Evolutionary conservation across 2,329 filamentous ascomycete species (phyloP).

Genomic region (Thyridium curvatum): DNA sequence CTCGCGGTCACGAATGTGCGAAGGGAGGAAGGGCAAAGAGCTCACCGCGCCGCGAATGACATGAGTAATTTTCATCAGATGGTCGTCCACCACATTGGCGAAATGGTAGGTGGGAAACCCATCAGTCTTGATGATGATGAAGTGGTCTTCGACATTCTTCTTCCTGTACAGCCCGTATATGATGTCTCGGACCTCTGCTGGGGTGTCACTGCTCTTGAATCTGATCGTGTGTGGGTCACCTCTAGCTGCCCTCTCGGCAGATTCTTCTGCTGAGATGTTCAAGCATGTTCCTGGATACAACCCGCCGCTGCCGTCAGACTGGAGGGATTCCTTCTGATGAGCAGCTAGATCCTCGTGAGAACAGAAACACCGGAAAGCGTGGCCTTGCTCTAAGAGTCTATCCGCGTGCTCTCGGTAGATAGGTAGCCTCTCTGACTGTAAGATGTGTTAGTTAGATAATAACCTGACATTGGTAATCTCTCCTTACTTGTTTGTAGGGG

Average conservation of each 20-base stretch:
- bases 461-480: no score
- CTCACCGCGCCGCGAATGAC: constrained; percentile 80
- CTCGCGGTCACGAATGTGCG: constrained; percentile 1
- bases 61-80: constrained; percentile 91
- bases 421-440: constrained; percentile 68
- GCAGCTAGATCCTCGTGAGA: constrained; percentile 61
- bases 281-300: constrained; percentile 63
- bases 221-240: constrained; percentile 74
- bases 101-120: constrained; percentile 94
- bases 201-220: constrained; percentile 58
- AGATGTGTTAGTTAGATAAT: constrained; percentile 1
- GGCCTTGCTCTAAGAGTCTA: constrained; percentile 59
- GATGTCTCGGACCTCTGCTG: constrained; percentile 65
- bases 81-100: constrained; percentile 94
- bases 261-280: constrained; percentile 58
- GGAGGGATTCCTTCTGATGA: constrained; percentile 57
- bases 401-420: constrained; percentile 69
- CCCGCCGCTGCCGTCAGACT: constrained; percentile 38
- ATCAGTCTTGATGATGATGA: constrained; percentile 85
- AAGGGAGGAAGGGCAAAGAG: constrained; percentile 5
- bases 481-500: constrained; percentile 72
- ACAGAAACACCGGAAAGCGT: constrained; percentile 94
- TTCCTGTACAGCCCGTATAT: constrained; percentile 69
- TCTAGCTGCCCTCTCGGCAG: constrained; percentile 59
- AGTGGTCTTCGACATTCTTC: constrained; percentile 62